Base-by-base conservation (phyloP, 441 rosid species). In the Populus trichocarpa region DNA sequence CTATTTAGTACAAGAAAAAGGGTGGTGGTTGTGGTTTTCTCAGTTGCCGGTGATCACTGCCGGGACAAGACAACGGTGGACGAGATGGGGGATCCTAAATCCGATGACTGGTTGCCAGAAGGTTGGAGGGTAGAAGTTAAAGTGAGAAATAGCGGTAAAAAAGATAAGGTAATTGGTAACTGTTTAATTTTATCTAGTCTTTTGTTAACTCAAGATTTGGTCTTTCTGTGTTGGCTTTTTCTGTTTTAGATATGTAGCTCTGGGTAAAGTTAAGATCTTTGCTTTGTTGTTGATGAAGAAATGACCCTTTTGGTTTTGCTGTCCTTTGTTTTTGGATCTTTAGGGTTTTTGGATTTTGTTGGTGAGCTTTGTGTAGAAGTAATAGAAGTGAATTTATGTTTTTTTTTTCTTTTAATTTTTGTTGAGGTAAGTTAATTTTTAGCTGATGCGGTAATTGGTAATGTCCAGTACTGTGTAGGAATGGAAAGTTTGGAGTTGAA, bases 41-140 rank as follows among this genome's bases (percentile, higher is more conserved):
- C 67, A 75, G 80, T 53, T 72, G 57, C 57, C 16, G 67, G 46
- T 40, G 69, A 53, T 57, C 36, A 20, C 50, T 22, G 32, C 57
- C 13, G 28, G 66, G 10, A 22, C 22, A 63, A 63, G 66, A 63
- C 28, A 63, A 23, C 26, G 14, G 14, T 23, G 66, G 38, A 77
- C 86, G 82, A 64, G 66, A 89, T 88, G 91, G 82, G 59, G 13
- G 87, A 81, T 46, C 77, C 78, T 71, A 78, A 78, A 65, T 57
- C 89, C 30, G 90, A 87, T 30, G 89, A 86, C 65, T 80, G 88
- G 80, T 81, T 86, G 1, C 89, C 89, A 68, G 75, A 84, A 40
- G 97, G 97, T 11, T 84, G 96, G 92, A 88, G 81, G 57, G 90
- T 89, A 74, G 85, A 90, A 72, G 84, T 87, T 70, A 88, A 83